A percentile compares a stretch with the other conserved stretches of the same genome.
Evolutionary conservation across 1,284 basidiomycete genomes (phyloP).

Genomic region (Hortiboletus rubellus): DNA sequence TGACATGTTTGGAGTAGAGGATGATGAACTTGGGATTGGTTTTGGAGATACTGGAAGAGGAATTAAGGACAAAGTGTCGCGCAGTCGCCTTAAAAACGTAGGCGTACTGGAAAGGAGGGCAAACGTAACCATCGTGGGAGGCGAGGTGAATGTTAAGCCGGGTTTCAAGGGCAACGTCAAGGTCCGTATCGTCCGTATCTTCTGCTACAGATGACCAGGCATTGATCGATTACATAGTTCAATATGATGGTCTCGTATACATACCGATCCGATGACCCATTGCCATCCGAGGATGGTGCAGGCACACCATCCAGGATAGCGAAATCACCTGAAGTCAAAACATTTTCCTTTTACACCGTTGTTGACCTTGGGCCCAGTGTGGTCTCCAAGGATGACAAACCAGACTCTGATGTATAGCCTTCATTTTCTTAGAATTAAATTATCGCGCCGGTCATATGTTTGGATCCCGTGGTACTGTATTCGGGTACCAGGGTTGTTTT

Average conservation of each 20-base stretch:
- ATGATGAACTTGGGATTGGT: slow-evolving; percentile 57
- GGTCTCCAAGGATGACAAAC: slow-evolving; percentile 55
- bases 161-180: slow-evolving; percentile 73
- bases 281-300: slow-evolving; percentile 57
- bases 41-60: slow-evolving; percentile 37
- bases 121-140: slow-evolving; percentile 83
- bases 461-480: neutral
- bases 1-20: slow-evolving; percentile 75
- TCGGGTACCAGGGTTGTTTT: too few relatives aligned
- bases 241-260: slow-evolving; percentile 92
- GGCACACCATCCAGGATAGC: slow-evolving; percentile 48
- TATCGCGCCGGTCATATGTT: neutral
- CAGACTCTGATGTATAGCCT: slow-evolving; percentile 29
- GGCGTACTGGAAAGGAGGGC: slow-evolving; percentile 84
- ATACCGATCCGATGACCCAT: slow-evolving; percentile 84
- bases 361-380: slow-evolving; percentile 75
- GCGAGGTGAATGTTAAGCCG: slow-evolving; percentile 78
- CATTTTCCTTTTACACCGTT: slow-evolving; percentile 83
- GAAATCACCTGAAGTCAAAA: slow-evolving; percentile 70
- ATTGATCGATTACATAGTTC: slow-evolving; percentile 54
- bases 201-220: neutral
- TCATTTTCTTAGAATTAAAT: neutral
- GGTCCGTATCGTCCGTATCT: slow-evolving; percentile 56
- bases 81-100: slow-evolving; percentile 61
- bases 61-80: slow-evolving; percentile 42